Evolutionary conservation across 108 stramenopile genomes (phyloP).

Genomic region (Skeletonema grethae): DNA sequence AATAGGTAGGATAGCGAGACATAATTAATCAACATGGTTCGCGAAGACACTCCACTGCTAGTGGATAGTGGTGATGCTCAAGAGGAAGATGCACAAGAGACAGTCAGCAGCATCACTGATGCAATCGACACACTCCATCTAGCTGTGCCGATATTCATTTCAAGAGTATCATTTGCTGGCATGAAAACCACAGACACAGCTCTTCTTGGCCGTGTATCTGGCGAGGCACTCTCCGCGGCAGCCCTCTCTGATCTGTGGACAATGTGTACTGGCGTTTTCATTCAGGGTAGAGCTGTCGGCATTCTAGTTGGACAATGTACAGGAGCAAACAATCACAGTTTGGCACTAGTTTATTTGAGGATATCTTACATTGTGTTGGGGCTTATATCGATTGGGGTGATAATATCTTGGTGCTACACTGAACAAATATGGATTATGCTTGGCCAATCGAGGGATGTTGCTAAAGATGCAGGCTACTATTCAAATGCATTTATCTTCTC

Average conservation of each 20-base stretch:
- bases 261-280: slow-evolving; percentile 70
- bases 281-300: slow-evolving; percentile 54
- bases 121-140: slow-evolving; percentile 55
- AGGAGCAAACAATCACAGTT: slow-evolving; percentile 44
- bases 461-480: slow-evolving; percentile 75
- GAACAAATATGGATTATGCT: slow-evolving; percentile 58
- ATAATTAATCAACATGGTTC: not conserved
- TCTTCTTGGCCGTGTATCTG: slow-evolving; percentile 73
- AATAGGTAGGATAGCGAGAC: too few species aligned
- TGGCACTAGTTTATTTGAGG: slow-evolving; percentile 55
- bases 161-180: slow-evolving; percentile 66
- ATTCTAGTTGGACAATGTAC: slow-evolving; percentile 49
- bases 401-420: slow-evolving; percentile 67
- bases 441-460: slow-evolving; percentile 55
- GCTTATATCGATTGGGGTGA: slow-evolving; percentile 49
- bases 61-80: not conserved
- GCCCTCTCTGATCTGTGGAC: slow-evolving; percentile 73
- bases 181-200: slow-evolving; percentile 86
- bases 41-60: not conserved
- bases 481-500: slow-evolving; percentile 58
- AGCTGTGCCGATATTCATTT: slow-evolving; percentile 65
- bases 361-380: slow-evolving; percentile 42
- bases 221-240: slow-evolving; percentile 60
- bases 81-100: not conserved
- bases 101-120: not conserved